phyloP scores from a whole-genome alignment of 2,329 filamentous ascomycete species.

The Metarhizium rileyi region DNA sequence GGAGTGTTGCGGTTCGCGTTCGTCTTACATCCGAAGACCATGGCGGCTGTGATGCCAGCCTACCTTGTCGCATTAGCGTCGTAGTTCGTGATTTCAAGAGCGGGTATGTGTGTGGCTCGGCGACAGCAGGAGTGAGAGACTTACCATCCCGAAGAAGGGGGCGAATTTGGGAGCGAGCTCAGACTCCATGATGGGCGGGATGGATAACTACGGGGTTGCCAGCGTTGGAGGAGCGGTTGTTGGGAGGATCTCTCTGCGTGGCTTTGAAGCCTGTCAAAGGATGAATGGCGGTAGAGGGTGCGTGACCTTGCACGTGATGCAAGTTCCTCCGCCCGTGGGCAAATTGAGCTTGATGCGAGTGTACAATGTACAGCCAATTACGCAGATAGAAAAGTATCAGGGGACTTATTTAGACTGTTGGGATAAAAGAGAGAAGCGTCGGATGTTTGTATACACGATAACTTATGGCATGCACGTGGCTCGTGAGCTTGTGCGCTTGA shows the following conservation, averaged over 20 bases:
- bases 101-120: constrained; percentile 15
- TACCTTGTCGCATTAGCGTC: constrained; percentile 22
- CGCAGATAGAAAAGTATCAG: too few relatives aligned
- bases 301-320: constrained; percentile 7
- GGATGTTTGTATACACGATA: too few relatives aligned
- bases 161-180: constrained; percentile 69
- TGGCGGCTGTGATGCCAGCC: constrained; percentile 71
- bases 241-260: constrained; percentile 1
- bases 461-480: too few relatives aligned
- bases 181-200: constrained; percentile 40
- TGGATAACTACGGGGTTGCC: background rate
- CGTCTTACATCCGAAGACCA: constrained; percentile 71
- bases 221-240: background rate
- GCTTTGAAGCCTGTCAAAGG: background rate
- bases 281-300: constrained; percentile 2
- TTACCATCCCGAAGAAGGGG: constrained; percentile 81
- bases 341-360: background rate
- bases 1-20: constrained; percentile 3
- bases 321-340: background rate
- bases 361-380: too few relatives aligned
- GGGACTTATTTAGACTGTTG: too few relatives aligned
- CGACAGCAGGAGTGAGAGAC: constrained; percentile 17
- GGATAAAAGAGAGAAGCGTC: too few relatives aligned
- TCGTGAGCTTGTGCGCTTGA: too few relatives aligned
- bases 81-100: background rate